These are phyloP conservation scores for Hirsutella minnesotensis DNA, from an alignment of 2,329 filamentous ascomycete genomes.

Conservation along the genomic window DNA sequence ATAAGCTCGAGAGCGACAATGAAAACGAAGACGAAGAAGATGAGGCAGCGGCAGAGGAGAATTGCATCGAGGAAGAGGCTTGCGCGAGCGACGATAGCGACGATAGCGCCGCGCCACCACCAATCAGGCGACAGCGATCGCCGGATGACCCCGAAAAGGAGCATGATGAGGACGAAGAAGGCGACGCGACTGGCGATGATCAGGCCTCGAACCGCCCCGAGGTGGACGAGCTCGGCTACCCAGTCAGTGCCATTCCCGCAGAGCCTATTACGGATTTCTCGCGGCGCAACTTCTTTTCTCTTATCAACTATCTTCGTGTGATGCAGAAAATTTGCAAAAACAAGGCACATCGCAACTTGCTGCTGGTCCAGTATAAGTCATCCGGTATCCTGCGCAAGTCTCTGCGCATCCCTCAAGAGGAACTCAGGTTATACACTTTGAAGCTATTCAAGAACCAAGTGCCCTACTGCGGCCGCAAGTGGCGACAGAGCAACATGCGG, in stretches of 20 bases:
- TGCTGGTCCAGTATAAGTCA: conserved; percentile 92
- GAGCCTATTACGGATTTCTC: conserved; percentile 82
- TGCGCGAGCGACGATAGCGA: conserved; percentile 40
- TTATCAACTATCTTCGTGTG: conserved; percentile 89
- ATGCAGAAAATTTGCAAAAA: conserved; percentile 96
- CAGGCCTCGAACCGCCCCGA: conserved; percentile 35
- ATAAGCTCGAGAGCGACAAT: conserved; percentile 17
- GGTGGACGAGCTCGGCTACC: conserved; percentile 82
- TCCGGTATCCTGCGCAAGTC: conserved; percentile 85
- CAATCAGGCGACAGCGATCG: conserved; percentile 53
- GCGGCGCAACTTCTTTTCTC: conserved; percentile 87
- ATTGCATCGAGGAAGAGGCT: conserved; percentile 17
- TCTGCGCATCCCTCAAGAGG: conserved; percentile 78
- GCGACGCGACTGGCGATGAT: conserved; percentile 18
- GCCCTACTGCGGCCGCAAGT: conserved; percentile 94
- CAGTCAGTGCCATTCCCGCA: conserved; percentile 55
- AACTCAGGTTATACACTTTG: conserved; percentile 83
- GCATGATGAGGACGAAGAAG: conserved; percentile 13
- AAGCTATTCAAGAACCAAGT: conserved; percentile 99
- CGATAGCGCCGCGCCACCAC: conserved; percentile 74
- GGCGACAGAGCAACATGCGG: conserved; percentile 96
- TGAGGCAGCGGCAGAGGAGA: conserved; percentile 14
- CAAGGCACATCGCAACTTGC: conserved; percentile 87
- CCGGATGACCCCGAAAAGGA: conserved; percentile 19
- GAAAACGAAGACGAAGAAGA: conserved; percentile 11